A percentile compares a stretch with the other conserved stretches of the same genome.
These are phyloP conservation scores for Scalesia atractyloides DNA, from an alignment of 129 eudicot species.

Conservation along the genomic window DNA sequence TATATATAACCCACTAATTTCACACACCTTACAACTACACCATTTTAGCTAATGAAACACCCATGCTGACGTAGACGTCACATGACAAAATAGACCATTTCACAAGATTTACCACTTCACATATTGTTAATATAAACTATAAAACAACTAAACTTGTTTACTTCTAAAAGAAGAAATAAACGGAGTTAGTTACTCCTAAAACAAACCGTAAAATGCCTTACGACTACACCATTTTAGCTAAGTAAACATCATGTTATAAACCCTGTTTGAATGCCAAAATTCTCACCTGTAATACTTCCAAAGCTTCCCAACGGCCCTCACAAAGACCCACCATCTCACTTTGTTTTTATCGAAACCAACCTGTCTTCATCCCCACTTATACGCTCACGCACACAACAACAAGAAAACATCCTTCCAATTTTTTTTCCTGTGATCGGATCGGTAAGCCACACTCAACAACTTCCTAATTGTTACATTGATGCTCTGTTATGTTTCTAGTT, in stretches of 20 bases:
- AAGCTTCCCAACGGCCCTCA: constrained; percentile 26
- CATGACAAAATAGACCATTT: too few relatives aligned
- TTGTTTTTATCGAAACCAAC: constrained; percentile 30
- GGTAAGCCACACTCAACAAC: constrained; percentile 5
- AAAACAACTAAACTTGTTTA: too few relatives aligned
- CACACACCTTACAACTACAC: too few relatives aligned
- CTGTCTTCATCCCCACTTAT: not conserved
- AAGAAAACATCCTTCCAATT: not conserved
- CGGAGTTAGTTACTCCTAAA: too few relatives aligned
- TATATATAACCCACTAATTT: too few relatives aligned
- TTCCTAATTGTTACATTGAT: constrained; percentile 8
- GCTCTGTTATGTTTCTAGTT: not conserved
- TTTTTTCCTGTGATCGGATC: not conserved
- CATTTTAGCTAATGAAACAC: too few relatives aligned
- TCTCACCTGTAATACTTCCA: constrained; percentile 11
- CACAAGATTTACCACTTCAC: too few relatives aligned
- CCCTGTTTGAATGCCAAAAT: not conserved
- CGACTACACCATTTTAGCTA: too few relatives aligned
- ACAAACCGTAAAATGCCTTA: too few relatives aligned
- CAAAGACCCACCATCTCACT: not conserved
- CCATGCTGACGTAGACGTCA: too few relatives aligned
- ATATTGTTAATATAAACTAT: too few relatives aligned
- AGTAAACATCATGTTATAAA: not conserved
- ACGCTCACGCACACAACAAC: not conserved
- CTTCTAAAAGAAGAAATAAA: too few relatives aligned